Evolutionary conservation across 1,284 basidiomycete species (phyloP).

Genomic region (Boletus sp.): DNA sequence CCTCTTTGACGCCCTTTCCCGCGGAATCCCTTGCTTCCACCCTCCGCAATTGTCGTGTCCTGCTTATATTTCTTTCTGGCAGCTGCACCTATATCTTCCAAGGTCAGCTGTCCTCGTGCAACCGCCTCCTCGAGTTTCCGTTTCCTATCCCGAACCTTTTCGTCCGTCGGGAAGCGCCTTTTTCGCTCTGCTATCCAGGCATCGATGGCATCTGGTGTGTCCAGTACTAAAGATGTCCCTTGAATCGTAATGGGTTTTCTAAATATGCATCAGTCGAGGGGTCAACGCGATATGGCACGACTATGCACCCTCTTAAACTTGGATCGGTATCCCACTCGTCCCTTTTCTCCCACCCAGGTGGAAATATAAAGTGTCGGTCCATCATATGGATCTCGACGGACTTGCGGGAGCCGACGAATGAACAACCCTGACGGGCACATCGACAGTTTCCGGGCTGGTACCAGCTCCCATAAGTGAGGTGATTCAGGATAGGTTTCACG

Average conservation of each 20-base stretch:
- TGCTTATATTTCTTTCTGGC: conserved; percentile 36
- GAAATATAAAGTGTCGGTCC: conserved; percentile 85
- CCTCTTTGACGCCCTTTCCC: conserved; percentile 24
- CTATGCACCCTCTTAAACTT: conserved; percentile 61
- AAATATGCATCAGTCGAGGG: conserved; percentile 3
- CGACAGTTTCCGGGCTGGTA: conserved; percentile 57
- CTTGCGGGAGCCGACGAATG: conserved; percentile 71
- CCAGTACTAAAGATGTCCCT: conserved; percentile 73
- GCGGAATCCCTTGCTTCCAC: conserved; percentile 4
- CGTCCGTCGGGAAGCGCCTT: conserved; percentile 73
- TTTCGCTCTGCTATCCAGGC: conserved; percentile 87
- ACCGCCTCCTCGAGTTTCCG: conserved; percentile 70
- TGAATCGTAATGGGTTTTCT: conserved; percentile 75
- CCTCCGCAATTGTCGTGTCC: conserved; percentile 8
- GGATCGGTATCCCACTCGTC: conserved; percentile 76
- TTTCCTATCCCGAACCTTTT: conserved; percentile 73
- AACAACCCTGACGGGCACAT: conserved; percentile 68
- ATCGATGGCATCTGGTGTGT: conserved; percentile 78
- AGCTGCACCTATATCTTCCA: conserved; percentile 41
- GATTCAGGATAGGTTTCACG: conserved; percentile 16
- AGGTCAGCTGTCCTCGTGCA: conserved; percentile 70
- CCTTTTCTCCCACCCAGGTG: conserved; percentile 67
- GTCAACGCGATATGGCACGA: not conserved
- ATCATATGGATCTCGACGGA: conserved; percentile 82
- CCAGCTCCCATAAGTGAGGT: conserved; percentile 40